Conservation (phyloP, 2,329 filamentous ascomycete species). For the Neonectria coccinea region DNA sequence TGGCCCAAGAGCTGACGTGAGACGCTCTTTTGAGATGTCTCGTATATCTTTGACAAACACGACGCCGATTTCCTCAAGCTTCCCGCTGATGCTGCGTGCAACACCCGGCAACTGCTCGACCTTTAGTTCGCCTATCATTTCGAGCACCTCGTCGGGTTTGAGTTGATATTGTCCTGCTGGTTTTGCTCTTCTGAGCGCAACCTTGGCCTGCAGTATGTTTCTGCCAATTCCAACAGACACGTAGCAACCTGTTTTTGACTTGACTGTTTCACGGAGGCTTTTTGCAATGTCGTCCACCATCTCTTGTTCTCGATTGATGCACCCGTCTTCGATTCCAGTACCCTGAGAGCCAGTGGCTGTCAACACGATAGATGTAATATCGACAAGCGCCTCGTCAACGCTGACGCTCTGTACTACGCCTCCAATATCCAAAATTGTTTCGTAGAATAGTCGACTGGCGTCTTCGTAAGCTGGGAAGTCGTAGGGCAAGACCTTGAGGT, state of each 20-base stretch:
- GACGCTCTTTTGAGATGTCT: slow-evolving; percentile 78
- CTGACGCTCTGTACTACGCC: slow-evolving; percentile 95
- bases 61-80: slow-evolving; percentile 87
- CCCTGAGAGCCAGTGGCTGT: slow-evolving; percentile 75
- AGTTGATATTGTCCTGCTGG: slow-evolving; percentile 93
- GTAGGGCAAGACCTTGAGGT: slow-evolving; percentile 91
- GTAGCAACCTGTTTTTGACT: slow-evolving; percentile 80
- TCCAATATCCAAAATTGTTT: slow-evolving; percentile 81
- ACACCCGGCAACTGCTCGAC: slow-evolving; percentile 90
- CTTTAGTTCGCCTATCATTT: slow-evolving; percentile 80
- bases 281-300: slow-evolving; percentile 77
- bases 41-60: slow-evolving; percentile 87
- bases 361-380: slow-evolving; percentile 79
- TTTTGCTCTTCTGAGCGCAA: slow-evolving; percentile 91
- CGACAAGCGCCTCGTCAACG: slow-evolving; percentile 92
- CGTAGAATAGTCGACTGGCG: slow-evolving; percentile 88
- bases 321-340: slow-evolving; percentile 71
- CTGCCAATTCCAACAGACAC: slow-evolving; percentile 93
- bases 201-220: slow-evolving; percentile 91
- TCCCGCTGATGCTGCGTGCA: slow-evolving; percentile 88
- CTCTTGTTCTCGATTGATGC: slow-evolving; percentile 80
- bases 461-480: slow-evolving; percentile 96
- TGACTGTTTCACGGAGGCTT: slow-evolving; percentile 75
- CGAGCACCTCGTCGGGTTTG: slow-evolving; percentile 81
- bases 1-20: slow-evolving; percentile 81